Evolutionary conservation across 768 basidiomycete species (phyloP).

Genomic region (Suillus clintonianus): DNA sequence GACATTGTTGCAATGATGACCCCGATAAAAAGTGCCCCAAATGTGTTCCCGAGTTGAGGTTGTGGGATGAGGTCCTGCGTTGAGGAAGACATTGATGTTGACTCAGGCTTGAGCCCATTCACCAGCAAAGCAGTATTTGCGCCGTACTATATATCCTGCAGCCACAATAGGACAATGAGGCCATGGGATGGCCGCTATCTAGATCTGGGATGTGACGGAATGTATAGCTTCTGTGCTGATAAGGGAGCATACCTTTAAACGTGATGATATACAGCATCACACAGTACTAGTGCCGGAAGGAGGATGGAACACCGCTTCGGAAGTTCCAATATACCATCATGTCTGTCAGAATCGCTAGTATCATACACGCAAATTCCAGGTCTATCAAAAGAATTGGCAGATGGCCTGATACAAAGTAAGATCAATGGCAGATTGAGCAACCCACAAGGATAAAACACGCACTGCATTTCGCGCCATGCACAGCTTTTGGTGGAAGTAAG

Average conservation of each 20-base stretch:
- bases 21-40: neutral
- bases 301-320: neutral
- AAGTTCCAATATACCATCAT: too few species aligned
- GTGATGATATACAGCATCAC: neutral
- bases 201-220: neutral
- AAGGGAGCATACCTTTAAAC: neutral
- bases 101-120: neutral
- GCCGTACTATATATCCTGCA: conserved; percentile 1
- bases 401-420: too few species aligned
- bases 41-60: neutral
- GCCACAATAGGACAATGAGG: neutral
- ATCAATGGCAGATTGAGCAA: neutral
- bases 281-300: neutral
- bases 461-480: neutral
- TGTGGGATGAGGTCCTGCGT: neutral
- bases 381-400: neutral
- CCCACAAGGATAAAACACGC: neutral
- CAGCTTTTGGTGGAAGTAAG: neutral
- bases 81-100: neutral
- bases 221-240: neutral
- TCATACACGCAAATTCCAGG: neutral
- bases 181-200: neutral
- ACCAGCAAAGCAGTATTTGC: too few species aligned
- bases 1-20: neutral
- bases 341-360: neutral